Conservation (phyloP, 1,284 basidiomycete species). For the Cryptococcus sp. region DNA sequence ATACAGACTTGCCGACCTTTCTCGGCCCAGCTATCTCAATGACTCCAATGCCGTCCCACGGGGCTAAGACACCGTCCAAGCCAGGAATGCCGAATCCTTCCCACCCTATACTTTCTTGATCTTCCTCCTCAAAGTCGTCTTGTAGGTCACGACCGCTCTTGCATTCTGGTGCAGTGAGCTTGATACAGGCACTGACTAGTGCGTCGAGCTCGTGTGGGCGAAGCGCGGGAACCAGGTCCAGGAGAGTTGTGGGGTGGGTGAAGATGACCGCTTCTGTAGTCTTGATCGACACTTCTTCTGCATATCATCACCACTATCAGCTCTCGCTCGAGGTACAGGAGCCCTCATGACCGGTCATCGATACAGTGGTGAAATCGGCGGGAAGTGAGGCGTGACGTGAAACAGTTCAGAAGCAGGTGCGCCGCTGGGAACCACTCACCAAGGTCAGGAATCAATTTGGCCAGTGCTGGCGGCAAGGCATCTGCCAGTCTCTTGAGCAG, state of each 20-base stretch:
- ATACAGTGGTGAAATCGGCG: too few relatives aligned
- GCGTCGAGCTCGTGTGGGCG: constrained; percentile 23
- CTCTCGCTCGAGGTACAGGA: background rate
- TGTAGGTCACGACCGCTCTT: background rate
- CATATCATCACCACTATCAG: background rate
- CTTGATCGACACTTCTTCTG: constrained; percentile 30
- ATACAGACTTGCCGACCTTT: constrained; percentile 45
- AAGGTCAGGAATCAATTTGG: constrained; percentile 28
- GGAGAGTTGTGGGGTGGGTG: constrained; percentile 25
- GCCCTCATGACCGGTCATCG: too few relatives aligned
- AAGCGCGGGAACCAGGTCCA: constrained; percentile 12
- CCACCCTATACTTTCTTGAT: constrained; percentile 19
- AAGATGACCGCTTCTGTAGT: constrained; percentile 48
- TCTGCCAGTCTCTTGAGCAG: constrained; percentile 41
- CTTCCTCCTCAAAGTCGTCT: constrained; percentile 9
- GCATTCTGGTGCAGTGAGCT: constrained; percentile 16
- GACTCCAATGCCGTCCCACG: constrained; percentile 37
- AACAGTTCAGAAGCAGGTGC: too few relatives aligned
- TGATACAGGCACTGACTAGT: constrained; percentile 24
- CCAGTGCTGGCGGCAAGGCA: constrained; percentile 27
- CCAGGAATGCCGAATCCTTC: constrained; percentile 36
- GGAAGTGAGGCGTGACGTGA: too few relatives aligned
- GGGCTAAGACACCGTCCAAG: constrained; percentile 32
- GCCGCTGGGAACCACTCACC: constrained; percentile 32
- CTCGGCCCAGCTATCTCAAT: constrained; percentile 44